Conservation (phyloP, 176 grass and related monocot genomes). For the Sorghum bicolor region DNA sequence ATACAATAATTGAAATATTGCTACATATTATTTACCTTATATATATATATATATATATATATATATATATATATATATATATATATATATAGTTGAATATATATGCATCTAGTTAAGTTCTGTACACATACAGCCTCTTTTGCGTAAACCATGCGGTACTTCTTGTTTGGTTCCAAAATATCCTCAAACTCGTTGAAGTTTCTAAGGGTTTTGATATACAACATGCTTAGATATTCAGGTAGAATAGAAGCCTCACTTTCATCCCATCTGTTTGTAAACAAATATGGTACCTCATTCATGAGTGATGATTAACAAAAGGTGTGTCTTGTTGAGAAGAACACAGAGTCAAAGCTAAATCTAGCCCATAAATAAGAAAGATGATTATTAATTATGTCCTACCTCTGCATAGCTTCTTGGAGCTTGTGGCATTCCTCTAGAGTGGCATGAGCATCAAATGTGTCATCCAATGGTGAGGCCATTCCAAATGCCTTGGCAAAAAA, state of each 20-base stretch:
- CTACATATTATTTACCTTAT: background rate
- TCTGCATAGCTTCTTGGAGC: background rate
- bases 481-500: constrained; percentile 11
- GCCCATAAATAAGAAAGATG: too few relatives aligned
- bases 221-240: background rate
- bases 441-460: constrained; percentile 12
- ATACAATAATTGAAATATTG: background rate
- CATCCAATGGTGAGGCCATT: background rate
- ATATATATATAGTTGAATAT: background rate
- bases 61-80: background rate
- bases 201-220: background rate
- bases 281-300: background rate
- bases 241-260: background rate
- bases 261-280: background rate
- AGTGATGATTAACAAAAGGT: background rate
- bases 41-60: background rate
- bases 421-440: background rate
- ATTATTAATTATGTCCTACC: background rate
- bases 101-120: background rate
- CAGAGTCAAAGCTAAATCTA: background rate
- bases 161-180: background rate
- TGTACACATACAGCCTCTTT: background rate
- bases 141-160: background rate
- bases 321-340: background rate
- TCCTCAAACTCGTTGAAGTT: constrained; percentile 7